Evolutionary conservation across 208 protist genomes (phyloP), one percentile per base, ranked within the genome.

Genomic region (Wallacemonas sp.): DNA sequence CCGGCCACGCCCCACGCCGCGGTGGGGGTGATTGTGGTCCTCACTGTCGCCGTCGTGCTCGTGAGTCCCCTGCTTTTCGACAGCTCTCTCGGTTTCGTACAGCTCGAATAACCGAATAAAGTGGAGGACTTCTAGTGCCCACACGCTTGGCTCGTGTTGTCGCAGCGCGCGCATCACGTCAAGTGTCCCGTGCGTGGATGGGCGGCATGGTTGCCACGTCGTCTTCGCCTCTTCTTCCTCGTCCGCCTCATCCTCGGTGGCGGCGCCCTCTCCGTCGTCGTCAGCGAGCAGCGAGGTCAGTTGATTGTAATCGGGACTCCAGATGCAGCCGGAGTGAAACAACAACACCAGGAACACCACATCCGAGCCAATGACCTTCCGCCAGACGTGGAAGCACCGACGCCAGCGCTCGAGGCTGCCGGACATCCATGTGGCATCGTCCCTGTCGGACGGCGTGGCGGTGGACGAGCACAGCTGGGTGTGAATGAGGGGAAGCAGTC

Each of bases 291-390:
- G 61, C 10, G 22, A 26, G 16, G 68, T 39, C 20, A 86, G 59
- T 8, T 67, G 55, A 4, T 46, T 70, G 77, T 89, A 91, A 63
- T 90, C 71, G 11, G 72, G 74, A 2, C 73, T 69, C 80, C 81
- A 88, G 4, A 93, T 55, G 22, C 79, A 87, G 26, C 87, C 87
- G 8, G 84, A 65, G 65, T 93, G 84, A 29, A 88, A 79, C 11
- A 93, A 77, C 22, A 93, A 44, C n/a, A 72, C 70, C 12, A 93
- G 82, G 49, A 91, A 76, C 14, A 93, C 52, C 18, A 70, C 57
- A 45, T 93, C 84, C n/a, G 75, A 81, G 29, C 78, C 75, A n/a
- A 93, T 29, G n/a, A 91, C 61, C n/a, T 59, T 76, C 20, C 87
- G 78, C 77, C 81, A 91, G 3, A 91, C 62, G 11, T 57, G 52